phyloP scores from a whole-genome alignment of 2,329 filamentous ascomycete species.

The Chrysoporthe cubensis region DNA sequence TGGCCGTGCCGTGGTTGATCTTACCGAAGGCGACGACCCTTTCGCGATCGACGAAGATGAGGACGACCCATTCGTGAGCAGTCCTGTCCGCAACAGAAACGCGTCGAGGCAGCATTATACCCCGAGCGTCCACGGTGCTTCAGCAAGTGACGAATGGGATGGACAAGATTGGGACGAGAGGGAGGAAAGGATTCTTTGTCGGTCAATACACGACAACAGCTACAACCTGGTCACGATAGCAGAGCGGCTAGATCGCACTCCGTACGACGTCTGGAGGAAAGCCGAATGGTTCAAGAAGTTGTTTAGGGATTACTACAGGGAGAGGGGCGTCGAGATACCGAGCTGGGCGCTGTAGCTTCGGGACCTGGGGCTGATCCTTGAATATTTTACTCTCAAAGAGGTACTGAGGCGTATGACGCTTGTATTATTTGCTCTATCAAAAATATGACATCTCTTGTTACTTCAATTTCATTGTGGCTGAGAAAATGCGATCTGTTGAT shows the following conservation, averaged over 20 bases:
- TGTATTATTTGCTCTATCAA: neutral
- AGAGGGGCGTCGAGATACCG: conserved; percentile 17
- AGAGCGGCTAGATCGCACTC: conserved; percentile 8
- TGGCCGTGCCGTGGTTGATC: neutral
- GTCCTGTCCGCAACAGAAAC: neutral
- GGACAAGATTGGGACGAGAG: conserved; percentile 13
- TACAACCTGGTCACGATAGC: conserved; percentile 21
- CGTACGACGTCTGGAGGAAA: conserved; percentile 19
- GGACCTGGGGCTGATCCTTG: neutral
- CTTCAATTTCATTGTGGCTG: neutral
- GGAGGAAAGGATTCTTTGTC: conserved; percentile 13
- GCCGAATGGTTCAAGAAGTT: conserved; percentile 13
- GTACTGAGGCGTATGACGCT: neutral
- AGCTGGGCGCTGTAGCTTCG: conserved; percentile 11
- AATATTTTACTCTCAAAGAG: neutral
- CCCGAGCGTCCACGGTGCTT: neutral
- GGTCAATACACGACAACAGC: conserved; percentile 2
- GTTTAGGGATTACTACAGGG: conserved; percentile 13
- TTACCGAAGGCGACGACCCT: neutral
- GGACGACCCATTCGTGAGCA: conserved; percentile 4
- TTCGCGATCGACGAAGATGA: neutral
- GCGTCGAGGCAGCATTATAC: neutral
- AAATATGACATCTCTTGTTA: neutral
- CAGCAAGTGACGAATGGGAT: neutral
- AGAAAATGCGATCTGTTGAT: neutral